Base-by-base conservation (phyloP, 441 rosid genomes). In the Populus hybrid region DNA sequence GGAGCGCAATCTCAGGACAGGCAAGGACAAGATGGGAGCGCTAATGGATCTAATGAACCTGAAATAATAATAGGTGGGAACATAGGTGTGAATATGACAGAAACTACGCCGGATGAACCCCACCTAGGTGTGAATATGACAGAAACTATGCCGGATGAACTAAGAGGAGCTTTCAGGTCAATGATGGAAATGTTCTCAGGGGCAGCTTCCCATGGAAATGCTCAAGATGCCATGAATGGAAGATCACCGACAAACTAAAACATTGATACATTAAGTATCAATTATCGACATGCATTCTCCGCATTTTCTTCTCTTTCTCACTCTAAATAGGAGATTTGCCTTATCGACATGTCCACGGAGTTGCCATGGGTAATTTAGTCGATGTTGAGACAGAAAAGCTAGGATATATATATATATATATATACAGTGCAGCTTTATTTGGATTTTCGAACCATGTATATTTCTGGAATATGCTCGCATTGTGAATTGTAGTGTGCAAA, bases 101-200 rank as follows among this genome's bases (percentile, higher is more conserved):
- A 84, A 71, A 80, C 79, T 76, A 81, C 89, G 81, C 93, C 98
- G 0, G 91, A 84, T 66, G 93, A 92, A 59, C 45, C 28, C 28
- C 28, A 26, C 28, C 28, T 86, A 40, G 84, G 79, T 76, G n/a
- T 79, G 74, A 84, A 84, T 76, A 75, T 88, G 0, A 89, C 84
- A 78, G 88, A 84, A 71, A 82, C 79, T 76, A 81, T 90, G 81
- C 93, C 98, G 0, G 91, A 84, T 66, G 94, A 92, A 59, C 45
- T 94, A 26, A 80, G 87, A 0, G 93, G 89, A 50, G 93, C 94
- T 18, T 79, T 92, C 80, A 86, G 88, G 76, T 90, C 94, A 28
- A 68, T 90, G 85, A 92, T 93, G 95, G 89, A 82, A 45, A 88
- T 91, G 92, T 88, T 93, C 75, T 81, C 92, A 23, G 92, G 93